Evolutionary conservation across 2,329 filamentous ascomycete genomes (phyloP).

Genomic region (Fusarium fujikuroi): DNA sequence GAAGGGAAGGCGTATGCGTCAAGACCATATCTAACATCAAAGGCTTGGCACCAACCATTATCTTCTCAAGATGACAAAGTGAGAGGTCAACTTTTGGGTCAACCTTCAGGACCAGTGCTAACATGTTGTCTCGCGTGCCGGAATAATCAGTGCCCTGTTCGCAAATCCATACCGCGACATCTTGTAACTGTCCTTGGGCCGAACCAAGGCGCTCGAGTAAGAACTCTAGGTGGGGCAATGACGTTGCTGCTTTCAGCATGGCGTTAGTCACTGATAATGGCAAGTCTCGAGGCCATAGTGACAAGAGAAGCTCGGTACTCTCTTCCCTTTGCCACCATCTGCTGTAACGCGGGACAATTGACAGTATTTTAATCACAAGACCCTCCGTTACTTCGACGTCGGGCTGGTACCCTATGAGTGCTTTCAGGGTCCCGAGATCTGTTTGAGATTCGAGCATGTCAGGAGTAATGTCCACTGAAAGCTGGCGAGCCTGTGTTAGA

Average conservation of each 20-base stretch:
- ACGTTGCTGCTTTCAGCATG: not conserved
- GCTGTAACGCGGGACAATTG: not conserved
- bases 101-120: not conserved
- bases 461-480: not conserved
- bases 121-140: not conserved
- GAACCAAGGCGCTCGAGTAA: not conserved
- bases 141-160: not conserved
- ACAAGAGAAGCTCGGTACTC: not conserved
- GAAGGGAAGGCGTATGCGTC: not conserved
- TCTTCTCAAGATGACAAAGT: not conserved
- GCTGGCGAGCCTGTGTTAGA: not conserved
- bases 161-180: not conserved
- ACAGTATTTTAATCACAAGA: not conserved
- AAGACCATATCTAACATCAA: not conserved
- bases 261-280: not conserved
- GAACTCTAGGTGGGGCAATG: not conserved
- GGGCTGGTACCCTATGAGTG: not conserved
- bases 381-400: not conserved
- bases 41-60: not conserved
- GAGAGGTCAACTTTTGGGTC: not conserved
- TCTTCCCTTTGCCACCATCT: not conserved
- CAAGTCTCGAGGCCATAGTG: not conserved
- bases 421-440: not conserved
- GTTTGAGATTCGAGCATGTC: not conserved
- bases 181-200: not conserved